Conservation (phyloP, 2,329 filamentous ascomycete species). For the Metarhizium robertsii region DNA sequence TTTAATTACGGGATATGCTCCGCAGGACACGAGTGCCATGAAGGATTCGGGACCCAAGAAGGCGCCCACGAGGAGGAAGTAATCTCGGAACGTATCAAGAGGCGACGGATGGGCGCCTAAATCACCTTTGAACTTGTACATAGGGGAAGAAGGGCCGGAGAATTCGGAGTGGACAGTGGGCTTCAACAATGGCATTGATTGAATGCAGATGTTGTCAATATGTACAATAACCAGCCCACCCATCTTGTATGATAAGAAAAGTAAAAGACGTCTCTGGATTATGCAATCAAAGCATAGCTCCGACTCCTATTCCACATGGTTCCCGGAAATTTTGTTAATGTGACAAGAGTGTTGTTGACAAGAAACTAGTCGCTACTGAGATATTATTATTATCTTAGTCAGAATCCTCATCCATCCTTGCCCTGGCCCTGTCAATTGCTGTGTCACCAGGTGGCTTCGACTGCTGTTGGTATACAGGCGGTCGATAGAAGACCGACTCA, state of each 20-base stretch:
- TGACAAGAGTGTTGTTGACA: conserved; percentile 1
- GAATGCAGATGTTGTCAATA: conserved; percentile 14
- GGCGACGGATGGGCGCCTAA: background rate
- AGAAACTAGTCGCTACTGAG: background rate
- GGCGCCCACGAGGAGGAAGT: conserved; percentile 39
- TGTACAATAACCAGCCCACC: conserved; percentile 24
- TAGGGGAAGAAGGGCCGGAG: background rate
- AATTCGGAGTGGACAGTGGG: background rate
- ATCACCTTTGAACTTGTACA: background rate
- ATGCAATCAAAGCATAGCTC: conserved; percentile 4
- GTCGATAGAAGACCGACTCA: conserved; percentile 56
- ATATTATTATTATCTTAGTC: conserved; percentile 29
- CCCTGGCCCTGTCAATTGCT: conserved; percentile 50
- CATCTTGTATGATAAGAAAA: conserved; percentile 24
- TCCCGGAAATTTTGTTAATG: conserved; percentile 5
- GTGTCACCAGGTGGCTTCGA: conserved; percentile 45
- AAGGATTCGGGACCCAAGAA: conserved; percentile 30
- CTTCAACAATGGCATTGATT: background rate
- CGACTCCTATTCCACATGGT: conserved; percentile 2
- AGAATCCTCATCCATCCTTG: conserved; percentile 47
- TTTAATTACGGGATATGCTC: conserved; percentile 41
- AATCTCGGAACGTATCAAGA: conserved; percentile 5
- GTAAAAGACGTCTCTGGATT: conserved; percentile 15
- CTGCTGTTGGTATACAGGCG: conserved; percentile 44
- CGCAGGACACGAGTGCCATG: conserved; percentile 25